Conservation (phyloP, 2,329 filamentous ascomycete species). For the Dothiorella sarmentorum region DNA sequence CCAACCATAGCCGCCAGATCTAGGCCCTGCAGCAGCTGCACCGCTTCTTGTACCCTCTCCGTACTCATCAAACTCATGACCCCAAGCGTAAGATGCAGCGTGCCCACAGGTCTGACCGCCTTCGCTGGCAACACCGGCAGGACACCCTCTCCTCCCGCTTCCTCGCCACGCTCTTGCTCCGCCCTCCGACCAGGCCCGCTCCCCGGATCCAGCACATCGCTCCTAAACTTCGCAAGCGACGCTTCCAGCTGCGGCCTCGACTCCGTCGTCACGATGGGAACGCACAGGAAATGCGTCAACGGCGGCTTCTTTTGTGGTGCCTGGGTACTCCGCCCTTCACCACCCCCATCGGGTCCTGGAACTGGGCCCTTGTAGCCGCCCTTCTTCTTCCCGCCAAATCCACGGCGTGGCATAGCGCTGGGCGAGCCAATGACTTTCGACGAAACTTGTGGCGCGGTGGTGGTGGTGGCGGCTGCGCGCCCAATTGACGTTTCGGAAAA, state of each 20-base stretch:
- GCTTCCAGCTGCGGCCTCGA: constrained; percentile 64
- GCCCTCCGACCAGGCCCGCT: neutral
- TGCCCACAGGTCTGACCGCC: constrained; percentile 73
- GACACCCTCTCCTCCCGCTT: constrained; percentile 30
- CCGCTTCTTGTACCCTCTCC: constrained; percentile 48
- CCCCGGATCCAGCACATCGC: constrained; percentile 45
- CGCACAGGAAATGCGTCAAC: constrained; percentile 72
- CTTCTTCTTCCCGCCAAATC: neutral
- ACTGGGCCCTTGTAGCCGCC: constrained; percentile 13
- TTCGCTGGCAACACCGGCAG: constrained; percentile 57
- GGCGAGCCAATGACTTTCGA: neutral
- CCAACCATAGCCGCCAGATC: constrained; percentile 41
- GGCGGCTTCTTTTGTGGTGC: constrained; percentile 39
- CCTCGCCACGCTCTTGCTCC: constrained; percentile 9
- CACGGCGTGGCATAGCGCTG: constrained; percentile 1
- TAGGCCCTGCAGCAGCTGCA: constrained; percentile 38
- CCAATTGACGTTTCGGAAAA: neutral
- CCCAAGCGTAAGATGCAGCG: constrained; percentile 81
- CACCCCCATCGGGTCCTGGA: neutral
- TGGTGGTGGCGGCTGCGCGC: too few relatives aligned
- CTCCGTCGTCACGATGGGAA: constrained; percentile 63
- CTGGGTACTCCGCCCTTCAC: neutral
- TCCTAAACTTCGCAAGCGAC: constrained; percentile 59
- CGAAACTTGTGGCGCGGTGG: neutral
- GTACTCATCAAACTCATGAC: constrained; percentile 69